A percentile compares a stretch with the other conserved stretches of the same genome.
These are phyloP conservation scores for Pseudoperonospora humuli DNA, from an alignment of 352 stramenopile species.

Conservation along the genomic window DNA sequence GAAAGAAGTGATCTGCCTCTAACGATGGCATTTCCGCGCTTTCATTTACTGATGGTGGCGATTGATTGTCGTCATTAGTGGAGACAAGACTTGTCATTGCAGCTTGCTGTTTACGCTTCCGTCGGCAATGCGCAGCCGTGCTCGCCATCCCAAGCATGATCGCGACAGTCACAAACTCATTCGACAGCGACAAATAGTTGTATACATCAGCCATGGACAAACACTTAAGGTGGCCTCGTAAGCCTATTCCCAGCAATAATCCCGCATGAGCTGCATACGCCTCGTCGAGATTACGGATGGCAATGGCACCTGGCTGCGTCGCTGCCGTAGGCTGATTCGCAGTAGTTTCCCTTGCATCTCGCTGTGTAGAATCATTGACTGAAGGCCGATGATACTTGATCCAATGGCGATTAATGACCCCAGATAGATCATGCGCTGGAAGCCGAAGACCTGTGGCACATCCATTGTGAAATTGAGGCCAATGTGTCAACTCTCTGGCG, in stretches of 20 bases:
- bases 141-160: conserved; percentile 96
- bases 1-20: conserved; percentile 17
- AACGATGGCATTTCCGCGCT: conserved; percentile 11
- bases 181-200: conserved; percentile 95
- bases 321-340: conserved; percentile 10
- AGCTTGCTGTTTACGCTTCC: conserved; percentile 24
- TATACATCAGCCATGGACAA: conserved; percentile 97
- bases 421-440: conserved; percentile 47
- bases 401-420: conserved; percentile 93
- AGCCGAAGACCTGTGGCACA: conserved; percentile 93
- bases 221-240: conserved; percentile 90
- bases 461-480: conserved; percentile 98
- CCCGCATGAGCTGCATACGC: conserved; percentile 89
- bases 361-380: conserved; percentile 20
- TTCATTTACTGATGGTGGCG: conserved; percentile 2
- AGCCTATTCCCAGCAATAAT: conserved; percentile 92
- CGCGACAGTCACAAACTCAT: conserved; percentile 94
- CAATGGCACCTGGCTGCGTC: conserved; percentile 9
- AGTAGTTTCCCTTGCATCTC: conserved; percentile 4
- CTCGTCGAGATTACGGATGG: conserved; percentile 57
- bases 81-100: conserved; percentile 1
- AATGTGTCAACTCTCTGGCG: conserved; percentile 89
- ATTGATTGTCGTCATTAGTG: not conserved
- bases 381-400: conserved; percentile 95
- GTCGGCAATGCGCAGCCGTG: conserved; percentile 86